Percentiles rank a stretch among this genome's conserved stretches.
These are phyloP conservation scores for Trametopsis cervina DNA, from an alignment of 768 basidiomycete genomes.

Conservation along the genomic window DNA sequence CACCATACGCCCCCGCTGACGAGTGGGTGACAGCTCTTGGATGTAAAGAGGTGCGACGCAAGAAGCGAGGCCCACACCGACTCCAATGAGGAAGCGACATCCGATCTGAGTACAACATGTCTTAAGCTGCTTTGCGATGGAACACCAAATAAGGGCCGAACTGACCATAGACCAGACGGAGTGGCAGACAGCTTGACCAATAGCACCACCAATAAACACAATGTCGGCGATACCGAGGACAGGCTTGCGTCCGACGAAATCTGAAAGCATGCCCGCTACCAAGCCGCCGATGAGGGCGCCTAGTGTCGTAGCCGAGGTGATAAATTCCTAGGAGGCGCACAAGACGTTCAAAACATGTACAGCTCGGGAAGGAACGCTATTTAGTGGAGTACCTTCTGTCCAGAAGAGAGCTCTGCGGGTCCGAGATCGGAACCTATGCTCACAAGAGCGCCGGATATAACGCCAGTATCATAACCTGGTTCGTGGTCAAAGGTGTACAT, in stretches of 20 bases:
- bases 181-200: conserved; percentile 64
- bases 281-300: conserved; percentile 75
- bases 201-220: conserved; percentile 69
- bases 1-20: conserved; percentile 69
- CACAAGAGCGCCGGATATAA: conserved; percentile 76
- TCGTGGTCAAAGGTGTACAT: background rate
- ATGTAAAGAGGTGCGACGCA: conserved; percentile 81
- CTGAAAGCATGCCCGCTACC: conserved; percentile 59
- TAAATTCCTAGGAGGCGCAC: conserved; percentile 50
- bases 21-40: conserved; percentile 74
- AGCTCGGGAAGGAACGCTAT: background rate
- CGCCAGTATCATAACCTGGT: conserved; percentile 80
- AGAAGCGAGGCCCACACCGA: conserved; percentile 68
- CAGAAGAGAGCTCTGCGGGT: conserved; percentile 44
- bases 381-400: conserved; percentile 45
- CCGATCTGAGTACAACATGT: conserved; percentile 47
- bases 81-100: conserved; percentile 67
- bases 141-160: background rate
- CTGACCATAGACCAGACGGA: conserved; percentile 64
- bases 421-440: conserved; percentile 65
- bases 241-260: conserved; percentile 59
- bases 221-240: conserved; percentile 63
- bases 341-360: background rate
- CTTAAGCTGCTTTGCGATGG: background rate
- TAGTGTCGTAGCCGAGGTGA: conserved; percentile 73